Percentiles rank a stretch among this genome's conserved stretches.
Conservation (phyloP, 169 alveolate species). For the Plasmodium berghei region DNA sequence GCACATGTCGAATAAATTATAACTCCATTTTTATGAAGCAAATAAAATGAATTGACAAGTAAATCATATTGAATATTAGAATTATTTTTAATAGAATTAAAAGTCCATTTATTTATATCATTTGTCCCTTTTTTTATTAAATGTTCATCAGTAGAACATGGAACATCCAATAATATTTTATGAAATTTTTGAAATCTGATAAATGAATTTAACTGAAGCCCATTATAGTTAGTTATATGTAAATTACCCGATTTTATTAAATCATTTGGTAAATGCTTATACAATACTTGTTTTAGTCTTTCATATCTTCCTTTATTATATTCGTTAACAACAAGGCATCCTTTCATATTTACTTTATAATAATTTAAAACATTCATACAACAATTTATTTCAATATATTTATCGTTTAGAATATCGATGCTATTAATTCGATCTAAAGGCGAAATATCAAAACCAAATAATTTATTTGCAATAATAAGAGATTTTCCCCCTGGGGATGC, state of each 20-base stretch:
- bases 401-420: constrained; percentile 39
- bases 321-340: constrained; percentile 83
- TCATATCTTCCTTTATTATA: constrained; percentile 72
- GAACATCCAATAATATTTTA: constrained; percentile 85
- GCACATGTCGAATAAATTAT: constrained; percentile 87
- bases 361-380: constrained; percentile 41
- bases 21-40: constrained; percentile 81
- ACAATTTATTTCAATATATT: constrained; percentile 61
- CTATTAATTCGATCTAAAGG: constrained; percentile 76
- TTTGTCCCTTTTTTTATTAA: constrained; percentile 48
- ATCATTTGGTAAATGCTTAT: constrained; percentile 78
- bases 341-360: constrained; percentile 20
- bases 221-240: constrained; percentile 79
- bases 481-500: constrained; percentile 92
- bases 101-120: constrained; percentile 78
- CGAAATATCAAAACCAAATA: constrained; percentile 49
- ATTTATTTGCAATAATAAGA: constrained; percentile 80
- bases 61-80: constrained; percentile 80
- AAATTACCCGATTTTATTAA: constrained; percentile 71
- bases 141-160: constrained; percentile 86
- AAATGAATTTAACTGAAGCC: constrained; percentile 65
- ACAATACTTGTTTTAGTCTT: constrained; percentile 77
- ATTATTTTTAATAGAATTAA: constrained; percentile 79
- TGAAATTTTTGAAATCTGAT: constrained; percentile 80
- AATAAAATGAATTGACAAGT: constrained; percentile 72